Conservation (phyloP, 1,139 yeast species). For the Pichia sp. region DNA sequence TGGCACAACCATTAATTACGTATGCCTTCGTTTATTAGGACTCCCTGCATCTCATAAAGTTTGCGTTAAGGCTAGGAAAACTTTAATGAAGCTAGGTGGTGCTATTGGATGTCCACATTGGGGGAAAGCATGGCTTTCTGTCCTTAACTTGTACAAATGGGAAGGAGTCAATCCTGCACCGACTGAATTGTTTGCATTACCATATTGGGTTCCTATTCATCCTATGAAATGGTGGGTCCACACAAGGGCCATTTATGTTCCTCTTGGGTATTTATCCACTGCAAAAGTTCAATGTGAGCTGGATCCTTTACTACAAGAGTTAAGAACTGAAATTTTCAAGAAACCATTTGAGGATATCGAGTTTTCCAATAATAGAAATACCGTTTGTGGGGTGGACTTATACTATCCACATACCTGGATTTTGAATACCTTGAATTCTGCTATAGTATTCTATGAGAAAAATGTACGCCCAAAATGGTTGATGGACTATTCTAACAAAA, state of each 20-base stretch:
- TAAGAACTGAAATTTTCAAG: slow-evolving; percentile 73
- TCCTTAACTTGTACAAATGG: slow-evolving; percentile 82
- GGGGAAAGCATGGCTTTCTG: slow-evolving; percentile 91
- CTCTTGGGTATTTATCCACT: slow-evolving; percentile 75
- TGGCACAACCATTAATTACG: slow-evolving; percentile 88
- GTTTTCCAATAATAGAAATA: slow-evolving; percentile 66
- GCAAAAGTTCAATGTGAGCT: slow-evolving; percentile 49
- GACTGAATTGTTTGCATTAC: slow-evolving; percentile 88
- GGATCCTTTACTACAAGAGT: slow-evolving; percentile 54
- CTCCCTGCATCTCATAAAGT: slow-evolving; percentile 69
- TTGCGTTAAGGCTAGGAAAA: slow-evolving; percentile 67
- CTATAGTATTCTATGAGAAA: slow-evolving; percentile 58
- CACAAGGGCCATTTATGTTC: slow-evolving; percentile 85
- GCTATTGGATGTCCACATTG: slow-evolving; percentile 91
- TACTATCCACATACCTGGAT: slow-evolving; percentile 84
- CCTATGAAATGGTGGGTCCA: slow-evolving; percentile 99
- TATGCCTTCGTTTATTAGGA: slow-evolving; percentile 71
- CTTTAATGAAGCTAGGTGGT: slow-evolving; percentile 73
- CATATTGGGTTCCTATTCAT: slow-evolving; percentile 74
- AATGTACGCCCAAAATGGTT: slow-evolving; percentile 72
- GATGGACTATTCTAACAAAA: slow-evolving; percentile 42
- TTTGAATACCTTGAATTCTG: slow-evolving; percentile 56
- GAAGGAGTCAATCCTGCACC: slow-evolving; percentile 99
- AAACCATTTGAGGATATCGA: slow-evolving; percentile 60
- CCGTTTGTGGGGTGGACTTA: slow-evolving; percentile 85